Base-by-base conservation (phyloP, 352 stramenopile genomes). In the Achlya hypogyna region DNA sequence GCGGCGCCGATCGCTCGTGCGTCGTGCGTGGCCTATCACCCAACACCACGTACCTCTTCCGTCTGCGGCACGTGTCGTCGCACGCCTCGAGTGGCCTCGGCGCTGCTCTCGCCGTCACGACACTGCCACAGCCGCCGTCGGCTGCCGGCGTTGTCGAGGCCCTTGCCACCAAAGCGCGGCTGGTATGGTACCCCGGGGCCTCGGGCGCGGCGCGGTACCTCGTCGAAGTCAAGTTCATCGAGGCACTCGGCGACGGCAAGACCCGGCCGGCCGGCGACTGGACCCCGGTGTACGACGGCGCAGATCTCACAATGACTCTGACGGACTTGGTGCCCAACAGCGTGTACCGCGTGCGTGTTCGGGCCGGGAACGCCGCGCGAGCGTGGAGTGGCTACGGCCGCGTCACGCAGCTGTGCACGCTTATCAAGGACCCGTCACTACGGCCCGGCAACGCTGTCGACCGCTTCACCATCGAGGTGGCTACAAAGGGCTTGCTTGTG, bases 21-120 rank as follows among this genome's bases (percentile, higher is more conserved):
- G 56, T 71, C 1, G 74, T 94, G 5, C 74, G 58, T 5, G 89
- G 89, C 0, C 73, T 97, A 4, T 74, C 77, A 45, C 84, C 90
- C 16, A 97, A 97, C 73, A 91, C 78, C 1, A 64, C 78, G 28
- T 97, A 97, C 67, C 70, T 75, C 23, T 97, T 97, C 65, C 77
- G 81, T 2, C 71, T 97, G 32, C 82, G 88, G 38, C 69, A 82
- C 27, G 83, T 97, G 49, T 85, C 81, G 18, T 81, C 79, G 1
- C 81, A 91, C 53, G 78, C 86, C 16, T 84, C 85, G 2, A 95
- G 83, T 43, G 74, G 81, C 35, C 75, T 95, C 9, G 95, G 85
- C 58, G 74, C 87, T 0, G 83, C 84, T 0, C 67, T 96, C 3
- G 75, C 84, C 47, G 75, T 97, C 27, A 87, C 72, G 51, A 89